Evolutionary conservation across 2,329 filamentous ascomycete species (phyloP).

Genomic region (Cordyceps tenuipes): DNA sequence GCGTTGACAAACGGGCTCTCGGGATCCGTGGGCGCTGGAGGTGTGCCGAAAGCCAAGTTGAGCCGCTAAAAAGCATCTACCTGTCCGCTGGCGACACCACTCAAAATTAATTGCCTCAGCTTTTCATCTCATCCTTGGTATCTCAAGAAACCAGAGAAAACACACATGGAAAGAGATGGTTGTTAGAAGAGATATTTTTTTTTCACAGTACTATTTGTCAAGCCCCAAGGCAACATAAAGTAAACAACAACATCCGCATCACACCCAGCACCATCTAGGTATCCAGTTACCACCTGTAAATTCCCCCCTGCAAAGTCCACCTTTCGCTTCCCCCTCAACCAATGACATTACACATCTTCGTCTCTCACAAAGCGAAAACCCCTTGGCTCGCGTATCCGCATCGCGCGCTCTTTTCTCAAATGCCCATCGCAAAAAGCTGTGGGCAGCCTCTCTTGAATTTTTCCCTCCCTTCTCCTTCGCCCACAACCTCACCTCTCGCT

Average conservation of each 20-base stretch:
- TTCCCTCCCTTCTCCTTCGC: not conserved
- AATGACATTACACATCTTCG: slow-evolving; percentile 7
- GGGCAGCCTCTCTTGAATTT: not conserved
- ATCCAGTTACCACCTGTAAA: too few species aligned
- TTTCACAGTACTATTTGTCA: too few species aligned
- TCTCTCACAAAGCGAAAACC: not conserved
- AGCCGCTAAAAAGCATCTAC: not conserved
- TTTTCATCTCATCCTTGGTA: too few species aligned
- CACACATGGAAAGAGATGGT: too few species aligned
- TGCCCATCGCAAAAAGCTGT: not conserved
- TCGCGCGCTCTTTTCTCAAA: slow-evolving; percentile 6
- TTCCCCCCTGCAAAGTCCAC: not conserved
- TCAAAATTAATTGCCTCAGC: too few species aligned
- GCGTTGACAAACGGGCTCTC: not conserved
- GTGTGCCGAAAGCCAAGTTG: not conserved
- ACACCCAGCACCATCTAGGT: not conserved
- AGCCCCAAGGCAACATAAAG: too few species aligned
- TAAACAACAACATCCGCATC: not conserved
- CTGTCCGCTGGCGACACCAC: too few species aligned
- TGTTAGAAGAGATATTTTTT: too few species aligned
- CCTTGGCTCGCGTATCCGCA: slow-evolving; percentile 10
- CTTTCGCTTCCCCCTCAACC: not conserved
- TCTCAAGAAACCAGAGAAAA: too few species aligned
- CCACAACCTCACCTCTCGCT: slow-evolving; percentile 8
- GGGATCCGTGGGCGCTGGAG: not conserved